phyloP scores from a whole-genome alignment of 352 stramenopile genomes.

The Thalassiosira mediterranea region DNA sequence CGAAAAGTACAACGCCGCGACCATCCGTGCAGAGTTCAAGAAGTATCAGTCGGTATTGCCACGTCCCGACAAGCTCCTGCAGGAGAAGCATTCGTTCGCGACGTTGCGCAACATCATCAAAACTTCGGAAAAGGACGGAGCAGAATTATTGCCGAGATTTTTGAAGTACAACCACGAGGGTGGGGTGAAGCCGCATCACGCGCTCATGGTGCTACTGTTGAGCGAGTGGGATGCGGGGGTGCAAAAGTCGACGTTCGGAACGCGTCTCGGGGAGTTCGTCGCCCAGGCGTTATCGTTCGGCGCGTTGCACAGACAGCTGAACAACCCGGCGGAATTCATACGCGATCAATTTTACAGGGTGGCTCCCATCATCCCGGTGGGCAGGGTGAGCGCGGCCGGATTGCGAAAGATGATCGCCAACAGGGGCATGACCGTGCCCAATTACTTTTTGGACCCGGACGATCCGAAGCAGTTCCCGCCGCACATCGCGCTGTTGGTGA shows the following conservation, averaged over 20 bases:
- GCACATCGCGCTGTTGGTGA: constrained; percentile 45
- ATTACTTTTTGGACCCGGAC: constrained; percentile 49
- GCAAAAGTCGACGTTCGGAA: background rate
- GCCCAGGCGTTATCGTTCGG: constrained; percentile 32
- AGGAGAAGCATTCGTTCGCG: constrained; percentile 39
- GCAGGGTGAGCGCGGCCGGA: constrained; percentile 9
- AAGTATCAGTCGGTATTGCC: constrained; percentile 39
- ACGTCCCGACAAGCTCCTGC: constrained; percentile 35
- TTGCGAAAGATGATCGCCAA: constrained; percentile 49
- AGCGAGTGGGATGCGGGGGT: constrained; percentile 37
- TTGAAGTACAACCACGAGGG: constrained; percentile 40
- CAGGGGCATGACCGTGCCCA: constrained; percentile 36
- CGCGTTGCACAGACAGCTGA: constrained; percentile 34
- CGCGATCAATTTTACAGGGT: constrained; percentile 45
- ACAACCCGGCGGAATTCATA: constrained; percentile 46
- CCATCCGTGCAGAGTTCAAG: constrained; percentile 46
- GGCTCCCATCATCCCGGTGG: constrained; percentile 20
- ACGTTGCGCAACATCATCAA: constrained; percentile 25
- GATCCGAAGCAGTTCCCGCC: constrained; percentile 43
- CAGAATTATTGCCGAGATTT: constrained; percentile 38
- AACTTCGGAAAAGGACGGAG: constrained; percentile 5
- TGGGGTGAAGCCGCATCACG: constrained; percentile 43
- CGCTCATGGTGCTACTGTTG: constrained; percentile 33
- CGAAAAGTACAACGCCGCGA: constrained; percentile 28
- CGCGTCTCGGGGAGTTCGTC: constrained; percentile 1